Percentiles rank a stretch among this genome's conserved stretches.
These are phyloP conservation scores for Tetraselmis striata DNA, from an alignment of 139 green algal species.

Conservation along the genomic window DNA sequence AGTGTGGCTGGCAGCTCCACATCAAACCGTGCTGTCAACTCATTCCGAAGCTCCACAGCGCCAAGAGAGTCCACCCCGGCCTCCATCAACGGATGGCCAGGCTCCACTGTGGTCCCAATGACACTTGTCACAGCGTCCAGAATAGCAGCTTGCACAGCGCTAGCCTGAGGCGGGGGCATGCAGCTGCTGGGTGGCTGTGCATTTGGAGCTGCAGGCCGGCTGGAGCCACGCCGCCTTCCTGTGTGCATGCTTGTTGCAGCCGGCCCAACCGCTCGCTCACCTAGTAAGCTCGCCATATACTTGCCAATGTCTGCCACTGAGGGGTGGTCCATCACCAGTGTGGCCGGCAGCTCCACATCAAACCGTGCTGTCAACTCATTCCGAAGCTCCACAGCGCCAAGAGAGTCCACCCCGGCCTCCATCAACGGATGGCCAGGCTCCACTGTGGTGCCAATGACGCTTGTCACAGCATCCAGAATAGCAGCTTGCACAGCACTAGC, in stretches of 20 bases:
- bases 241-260: no score
- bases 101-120: slow-evolving; percentile 9
- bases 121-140: slow-evolving; percentile 2
- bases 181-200: background rate
- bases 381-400: slow-evolving; percentile 21
- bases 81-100: slow-evolving; percentile 67
- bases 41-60: slow-evolving; percentile 71
- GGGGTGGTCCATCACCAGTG: slow-evolving; percentile 64
- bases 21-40: slow-evolving; percentile 28
- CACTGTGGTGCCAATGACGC: background rate
- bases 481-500: background rate
- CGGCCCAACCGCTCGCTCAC: background rate
- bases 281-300: slow-evolving; percentile 15
- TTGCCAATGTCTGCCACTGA: slow-evolving; percentile 31
- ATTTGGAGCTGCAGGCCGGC: no score
- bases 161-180: no score
- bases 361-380: background rate
- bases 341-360: slow-evolving; percentile 48
- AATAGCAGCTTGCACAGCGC: background rate
- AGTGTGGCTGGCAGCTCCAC: slow-evolving; percentile 45
- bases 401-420: slow-evolving; percentile 53
- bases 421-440: slow-evolving; percentile 33
- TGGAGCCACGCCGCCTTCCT: no score
- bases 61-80: slow-evolving; percentile 71
- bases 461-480: background rate